Evolutionary conservation across 352 stramenopile species (phyloP).

Genomic region (Pythium aristosporum): DNA sequence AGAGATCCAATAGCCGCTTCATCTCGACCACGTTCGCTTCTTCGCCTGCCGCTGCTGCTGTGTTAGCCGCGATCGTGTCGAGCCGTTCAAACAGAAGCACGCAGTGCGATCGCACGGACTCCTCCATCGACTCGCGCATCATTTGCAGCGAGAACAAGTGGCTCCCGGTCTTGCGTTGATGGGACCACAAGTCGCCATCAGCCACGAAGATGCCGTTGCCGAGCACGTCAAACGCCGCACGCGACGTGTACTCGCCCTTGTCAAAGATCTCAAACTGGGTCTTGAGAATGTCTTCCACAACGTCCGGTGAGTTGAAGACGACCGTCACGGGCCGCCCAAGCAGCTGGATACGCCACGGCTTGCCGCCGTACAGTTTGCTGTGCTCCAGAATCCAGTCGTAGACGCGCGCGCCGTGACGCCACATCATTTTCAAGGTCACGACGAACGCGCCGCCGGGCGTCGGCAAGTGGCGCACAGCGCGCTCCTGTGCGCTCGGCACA

Average conservation of each 20-base stretch:
- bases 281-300: constrained; percentile 49
- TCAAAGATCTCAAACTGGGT: constrained; percentile 57
- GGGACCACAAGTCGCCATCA: constrained; percentile 51
- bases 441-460: constrained; percentile 14
- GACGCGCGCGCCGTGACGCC: constrained; percentile 38
- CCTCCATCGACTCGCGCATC: constrained; percentile 48
- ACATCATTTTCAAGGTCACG: constrained; percentile 43
- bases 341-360: constrained; percentile 45
- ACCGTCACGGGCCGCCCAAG: constrained; percentile 34
- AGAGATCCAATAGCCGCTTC: constrained; percentile 45
- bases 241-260: constrained; percentile 41
- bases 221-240: constrained; percentile 53
- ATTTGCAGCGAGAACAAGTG: constrained; percentile 83
- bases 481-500: constrained; percentile 19
- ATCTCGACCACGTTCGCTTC: constrained; percentile 25
- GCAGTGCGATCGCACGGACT: constrained; percentile 31
- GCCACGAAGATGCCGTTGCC: constrained; percentile 65
- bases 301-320: constrained; percentile 34
- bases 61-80: not conserved
- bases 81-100: constrained; percentile 31
- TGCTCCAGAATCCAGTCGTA: constrained; percentile 64
- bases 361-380: constrained; percentile 31
- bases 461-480: constrained; percentile 21
- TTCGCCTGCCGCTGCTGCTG: not conserved
- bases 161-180: constrained; percentile 78